Conservation (phyloP, 768 basidiomycete genomes). For the Pleurotus eryngii region DNA sequence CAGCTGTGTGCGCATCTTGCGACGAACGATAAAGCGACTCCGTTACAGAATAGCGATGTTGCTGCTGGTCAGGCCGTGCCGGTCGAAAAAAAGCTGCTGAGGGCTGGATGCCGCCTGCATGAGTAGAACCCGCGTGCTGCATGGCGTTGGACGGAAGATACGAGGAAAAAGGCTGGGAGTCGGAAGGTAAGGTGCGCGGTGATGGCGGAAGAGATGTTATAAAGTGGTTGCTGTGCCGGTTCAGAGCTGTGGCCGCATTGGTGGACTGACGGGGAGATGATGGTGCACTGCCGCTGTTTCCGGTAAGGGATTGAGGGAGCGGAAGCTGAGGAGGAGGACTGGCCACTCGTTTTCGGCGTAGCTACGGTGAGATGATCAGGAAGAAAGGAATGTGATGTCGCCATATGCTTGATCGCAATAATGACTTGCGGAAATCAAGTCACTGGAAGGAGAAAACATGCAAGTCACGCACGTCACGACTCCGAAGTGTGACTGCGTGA, state of each 20-base stretch:
- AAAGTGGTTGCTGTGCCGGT: conserved; percentile 10
- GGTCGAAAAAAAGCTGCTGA: conserved; percentile 79
- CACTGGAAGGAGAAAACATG: neutral
- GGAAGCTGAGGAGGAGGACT: conserved; percentile 25
- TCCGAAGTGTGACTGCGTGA: no score
- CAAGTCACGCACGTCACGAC: conserved; percentile 1
- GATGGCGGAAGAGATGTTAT: conserved; percentile 12
- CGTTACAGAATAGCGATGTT: conserved; percentile 38
- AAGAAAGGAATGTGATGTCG: conserved; percentile 6
- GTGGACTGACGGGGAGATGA: conserved; percentile 14
- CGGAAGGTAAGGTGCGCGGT: neutral
- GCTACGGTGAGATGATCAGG: neutral
- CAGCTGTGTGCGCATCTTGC: conserved; percentile 19
- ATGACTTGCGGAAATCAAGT: no score
- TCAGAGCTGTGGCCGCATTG: conserved; percentile 12
- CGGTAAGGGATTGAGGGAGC: conserved; percentile 29
- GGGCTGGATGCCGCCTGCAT: conserved; percentile 74
- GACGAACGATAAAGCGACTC: conserved; percentile 29
- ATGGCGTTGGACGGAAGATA: conserved; percentile 20
- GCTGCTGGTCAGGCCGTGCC: conserved; percentile 53
- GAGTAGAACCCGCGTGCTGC: conserved; percentile 36
- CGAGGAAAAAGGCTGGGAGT: conserved; percentile 9
- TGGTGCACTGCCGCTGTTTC: conserved; percentile 8
- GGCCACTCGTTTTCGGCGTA: conserved; percentile 1
- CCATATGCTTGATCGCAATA: conserved; percentile 1